These are phyloP conservation scores for Isabelozyma pseudorhagii DNA, from an alignment of 805 yeast species.

Conservation along the genomic window DNA sequence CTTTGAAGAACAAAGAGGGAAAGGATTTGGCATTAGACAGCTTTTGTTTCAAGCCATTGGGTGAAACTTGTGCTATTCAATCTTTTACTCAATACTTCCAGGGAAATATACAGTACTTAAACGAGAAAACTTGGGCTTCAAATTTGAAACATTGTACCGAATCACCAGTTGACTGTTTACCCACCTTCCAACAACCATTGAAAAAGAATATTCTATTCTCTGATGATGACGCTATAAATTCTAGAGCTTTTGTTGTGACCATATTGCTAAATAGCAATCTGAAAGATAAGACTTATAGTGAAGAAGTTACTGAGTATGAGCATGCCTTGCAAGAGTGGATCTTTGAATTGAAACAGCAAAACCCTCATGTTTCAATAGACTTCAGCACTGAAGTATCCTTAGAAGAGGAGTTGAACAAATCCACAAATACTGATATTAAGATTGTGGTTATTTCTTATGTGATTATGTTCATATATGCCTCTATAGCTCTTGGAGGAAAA, in stretches of 20 bases:
- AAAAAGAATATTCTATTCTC: constrained; percentile 64
- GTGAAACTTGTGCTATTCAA: constrained; percentile 76
- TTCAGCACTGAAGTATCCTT: constrained; percentile 83
- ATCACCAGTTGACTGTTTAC: constrained; percentile 87
- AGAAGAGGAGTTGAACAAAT: constrained; percentile 77
- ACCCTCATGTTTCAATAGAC: constrained; percentile 56
- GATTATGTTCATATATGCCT: constrained; percentile 84
- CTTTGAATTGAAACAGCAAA: constrained; percentile 38
- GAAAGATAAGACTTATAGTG: constrained; percentile 38
- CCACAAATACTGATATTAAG: constrained; percentile 73
- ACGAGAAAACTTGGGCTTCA: constrained; percentile 53
- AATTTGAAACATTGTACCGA: constrained; percentile 59
- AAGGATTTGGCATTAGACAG: constrained; percentile 45
- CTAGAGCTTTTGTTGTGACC: constrained; percentile 77
- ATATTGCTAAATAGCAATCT: constrained; percentile 57
- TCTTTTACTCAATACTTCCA: constrained; percentile 86
- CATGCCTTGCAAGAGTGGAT: constrained; percentile 57
- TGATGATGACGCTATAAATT: constrained; percentile 47
- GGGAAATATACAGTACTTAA: constrained; percentile 52
- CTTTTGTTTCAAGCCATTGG: constrained; percentile 81
- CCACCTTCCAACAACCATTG: constrained; percentile 87
- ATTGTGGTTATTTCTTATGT: constrained; percentile 74
- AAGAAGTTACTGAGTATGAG: constrained; percentile 63
- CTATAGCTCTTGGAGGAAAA: constrained; percentile 72
- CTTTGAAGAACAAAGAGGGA: constrained; percentile 21